A percentile compares a stretch with the other conserved stretches of the same genome.
Conservation (phyloP, 1,284 basidiomycete genomes). For the Inonotus hispidus region DNA sequence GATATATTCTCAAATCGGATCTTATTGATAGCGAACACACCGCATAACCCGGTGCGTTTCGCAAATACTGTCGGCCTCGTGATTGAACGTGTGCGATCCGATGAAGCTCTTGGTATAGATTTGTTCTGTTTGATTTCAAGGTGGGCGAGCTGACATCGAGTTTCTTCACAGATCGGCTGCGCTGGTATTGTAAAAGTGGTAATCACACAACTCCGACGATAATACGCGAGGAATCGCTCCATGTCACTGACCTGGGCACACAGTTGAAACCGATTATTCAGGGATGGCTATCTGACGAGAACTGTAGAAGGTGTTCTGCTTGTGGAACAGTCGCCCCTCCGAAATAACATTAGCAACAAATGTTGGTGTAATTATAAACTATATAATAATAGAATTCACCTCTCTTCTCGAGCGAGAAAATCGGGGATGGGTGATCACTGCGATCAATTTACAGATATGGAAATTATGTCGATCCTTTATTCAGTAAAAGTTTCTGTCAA, state of each 20-base stretch:
- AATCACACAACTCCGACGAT: slow-evolving; percentile 70
- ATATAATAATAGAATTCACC: neutral
- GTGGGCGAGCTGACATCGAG: slow-evolving; percentile 3
- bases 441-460: neutral
- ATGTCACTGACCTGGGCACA: slow-evolving; percentile 87
- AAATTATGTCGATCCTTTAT: no score
- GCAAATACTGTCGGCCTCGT: slow-evolving; percentile 93
- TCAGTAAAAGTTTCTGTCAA: no score
- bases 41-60: slow-evolving; percentile 92
- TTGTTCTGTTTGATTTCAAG: neutral
- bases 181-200: slow-evolving; percentile 87
- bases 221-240: slow-evolving; percentile 84
- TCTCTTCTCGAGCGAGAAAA: neutral
- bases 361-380: neutral
- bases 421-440: neutral
- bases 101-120: slow-evolving; percentile 46
- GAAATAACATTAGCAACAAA: slow-evolving; percentile 21
- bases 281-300: slow-evolving; percentile 53
- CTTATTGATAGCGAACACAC: slow-evolving; percentile 69
- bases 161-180: slow-evolving; percentile 67
- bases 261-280: slow-evolving; percentile 93
- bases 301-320: slow-evolving; percentile 35
- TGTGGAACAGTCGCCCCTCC: slow-evolving; percentile 39
- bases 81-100: slow-evolving; percentile 84
- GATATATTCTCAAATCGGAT: neutral